phyloP scores from a whole-genome alignment of 352 stramenopile genomes.

The Phytopythium ostracodes region DNA sequence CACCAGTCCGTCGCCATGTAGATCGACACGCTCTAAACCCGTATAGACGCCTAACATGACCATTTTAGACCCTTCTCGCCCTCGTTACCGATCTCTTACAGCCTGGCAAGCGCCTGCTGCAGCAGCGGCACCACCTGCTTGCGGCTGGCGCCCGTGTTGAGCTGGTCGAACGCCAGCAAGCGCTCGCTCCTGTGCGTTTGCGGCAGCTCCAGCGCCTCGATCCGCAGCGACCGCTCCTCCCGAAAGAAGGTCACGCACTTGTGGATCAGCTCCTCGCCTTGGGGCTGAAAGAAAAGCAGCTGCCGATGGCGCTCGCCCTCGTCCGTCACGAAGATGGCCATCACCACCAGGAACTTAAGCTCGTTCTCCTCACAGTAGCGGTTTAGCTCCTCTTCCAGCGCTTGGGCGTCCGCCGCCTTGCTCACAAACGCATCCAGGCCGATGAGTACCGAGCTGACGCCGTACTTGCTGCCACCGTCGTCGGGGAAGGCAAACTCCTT shows the following conservation, averaged over 20 bases:
- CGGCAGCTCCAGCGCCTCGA: conserved; percentile 35
- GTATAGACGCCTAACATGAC: neutral
- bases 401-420: conserved; percentile 30
- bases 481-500: conserved; percentile 57
- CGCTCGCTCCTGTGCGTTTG: conserved; percentile 17
- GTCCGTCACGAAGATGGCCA: conserved; percentile 52
- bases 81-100: neutral
- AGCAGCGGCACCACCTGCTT: conserved; percentile 80
- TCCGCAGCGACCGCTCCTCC: conserved; percentile 30
- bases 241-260: conserved; percentile 37
- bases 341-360: conserved; percentile 62
- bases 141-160: conserved; percentile 53
- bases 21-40: neutral
- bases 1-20: neutral
- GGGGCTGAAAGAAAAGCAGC: conserved; percentile 57
- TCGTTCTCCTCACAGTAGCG: conserved; percentile 41
- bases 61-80: neutral
- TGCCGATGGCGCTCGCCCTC: conserved; percentile 45
- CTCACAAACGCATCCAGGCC: conserved; percentile 41
- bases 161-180: conserved; percentile 48
- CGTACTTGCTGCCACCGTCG: conserved; percentile 20
- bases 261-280: conserved; percentile 14
- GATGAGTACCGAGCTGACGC: conserved; percentile 63
- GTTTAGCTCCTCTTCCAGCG: conserved; percentile 25
- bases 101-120: conserved; percentile 31